A percentile compares a stretch with the other conserved stretches of the same genome.
These are phyloP conservation scores for Sapria himalayana DNA, from an alignment of 345 rosid genomes.

Conservation along the genomic window DNA sequence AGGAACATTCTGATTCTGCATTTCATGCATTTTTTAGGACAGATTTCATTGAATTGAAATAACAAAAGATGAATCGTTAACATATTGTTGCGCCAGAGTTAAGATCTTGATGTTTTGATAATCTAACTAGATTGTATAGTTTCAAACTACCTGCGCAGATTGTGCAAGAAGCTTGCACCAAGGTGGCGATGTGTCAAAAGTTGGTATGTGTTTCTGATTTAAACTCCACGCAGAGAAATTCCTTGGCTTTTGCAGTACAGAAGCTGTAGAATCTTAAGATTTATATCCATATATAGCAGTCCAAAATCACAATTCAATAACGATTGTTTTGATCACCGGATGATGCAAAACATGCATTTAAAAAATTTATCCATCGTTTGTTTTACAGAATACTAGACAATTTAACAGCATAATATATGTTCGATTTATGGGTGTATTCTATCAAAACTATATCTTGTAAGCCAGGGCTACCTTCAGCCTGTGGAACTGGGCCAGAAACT, in stretches of 20 bases:
- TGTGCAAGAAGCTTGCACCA: constrained; percentile 70
- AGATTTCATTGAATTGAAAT: background rate
- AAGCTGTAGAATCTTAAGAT: constrained; percentile 33
- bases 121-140: background rate
- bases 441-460: too few species aligned
- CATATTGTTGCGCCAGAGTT: background rate
- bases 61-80: background rate
- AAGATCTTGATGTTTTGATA: too few species aligned
- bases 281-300: background rate
- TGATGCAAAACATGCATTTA: constrained; percentile 6
- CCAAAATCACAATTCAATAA: constrained; percentile 3
- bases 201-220: constrained; percentile 22
- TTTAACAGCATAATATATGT: too few species aligned
- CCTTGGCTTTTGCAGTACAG: constrained; percentile 29
- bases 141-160: constrained; percentile 37
- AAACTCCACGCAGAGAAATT: constrained; percentile 23
- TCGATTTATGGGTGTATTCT: too few species aligned
- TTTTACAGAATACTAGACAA: too few species aligned
- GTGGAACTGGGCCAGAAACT: constrained; percentile 25
- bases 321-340: background rate
- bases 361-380: too few species aligned
- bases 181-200: constrained; percentile 21
- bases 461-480: constrained; percentile 33
- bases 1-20: constrained; percentile 42
- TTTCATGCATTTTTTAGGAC: constrained; percentile 3